Percentiles rank a stretch among this genome's conserved stretches.
These are phyloP conservation scores for Amanita inopinata DNA, from an alignment of 768 basidiomycete species.

Conservation along the genomic window DNA sequence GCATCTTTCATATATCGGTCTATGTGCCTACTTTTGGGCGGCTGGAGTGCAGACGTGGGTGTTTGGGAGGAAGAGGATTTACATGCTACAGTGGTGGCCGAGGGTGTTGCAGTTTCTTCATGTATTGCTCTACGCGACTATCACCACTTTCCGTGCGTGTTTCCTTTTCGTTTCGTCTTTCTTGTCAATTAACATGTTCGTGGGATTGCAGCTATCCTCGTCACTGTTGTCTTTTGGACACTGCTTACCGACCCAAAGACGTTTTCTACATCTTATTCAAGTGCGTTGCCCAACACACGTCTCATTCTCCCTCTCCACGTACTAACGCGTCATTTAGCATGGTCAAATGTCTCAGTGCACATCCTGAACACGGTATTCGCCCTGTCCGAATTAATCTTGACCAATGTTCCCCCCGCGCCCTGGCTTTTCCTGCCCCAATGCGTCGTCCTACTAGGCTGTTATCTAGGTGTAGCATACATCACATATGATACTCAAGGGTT, in stretches of 20 bases:
- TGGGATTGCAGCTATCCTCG: slow-evolving; percentile 41
- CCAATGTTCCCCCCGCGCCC: slow-evolving; percentile 40
- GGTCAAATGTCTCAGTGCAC: slow-evolving; percentile 52
- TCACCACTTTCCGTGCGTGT: slow-evolving; percentile 48
- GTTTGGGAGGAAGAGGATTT: slow-evolving; percentile 21
- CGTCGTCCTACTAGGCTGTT: slow-evolving; percentile 40
- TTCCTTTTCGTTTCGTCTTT: not conserved
- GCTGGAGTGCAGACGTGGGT: slow-evolving; percentile 47
- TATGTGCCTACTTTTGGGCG: slow-evolving; percentile 55
- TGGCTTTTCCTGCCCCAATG: slow-evolving; percentile 41
- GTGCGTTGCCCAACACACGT: slow-evolving; percentile 21
- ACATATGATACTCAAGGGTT: slow-evolving; percentile 50
- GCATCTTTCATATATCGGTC: slow-evolving; percentile 48
- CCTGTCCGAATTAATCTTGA: slow-evolving; percentile 46
- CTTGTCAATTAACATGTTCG: slow-evolving; percentile 1
- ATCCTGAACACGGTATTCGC: slow-evolving; percentile 48
- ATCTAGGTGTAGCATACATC: slow-evolving; percentile 63
- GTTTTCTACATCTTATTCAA: slow-evolving; percentile 26
- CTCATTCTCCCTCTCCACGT: not conserved
- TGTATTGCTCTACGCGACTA: slow-evolving; percentile 38
- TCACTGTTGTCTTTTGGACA: slow-evolving; percentile 56
- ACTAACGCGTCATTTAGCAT: slow-evolving; percentile 28
- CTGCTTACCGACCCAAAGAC: slow-evolving; percentile 34
- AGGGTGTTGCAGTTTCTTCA: slow-evolving; percentile 46
- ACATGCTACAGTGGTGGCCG: slow-evolving; percentile 55